Base-by-base conservation (phyloP, 164 flowering plant species). In the Piper betle region DNA sequence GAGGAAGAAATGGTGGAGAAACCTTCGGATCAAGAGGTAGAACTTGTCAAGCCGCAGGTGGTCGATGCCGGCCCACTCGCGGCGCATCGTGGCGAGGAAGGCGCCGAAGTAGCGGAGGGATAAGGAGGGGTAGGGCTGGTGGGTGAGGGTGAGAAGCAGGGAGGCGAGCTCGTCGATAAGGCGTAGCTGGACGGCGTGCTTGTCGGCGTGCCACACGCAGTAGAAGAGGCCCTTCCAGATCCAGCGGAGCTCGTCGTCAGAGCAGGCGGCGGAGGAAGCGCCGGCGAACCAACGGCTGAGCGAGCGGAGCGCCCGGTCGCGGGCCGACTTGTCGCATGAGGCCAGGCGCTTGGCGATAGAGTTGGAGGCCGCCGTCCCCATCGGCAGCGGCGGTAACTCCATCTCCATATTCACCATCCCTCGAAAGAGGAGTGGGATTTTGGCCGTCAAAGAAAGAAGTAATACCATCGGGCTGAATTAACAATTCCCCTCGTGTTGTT, bases 171-270 rank as follows among this genome's bases (percentile, higher is more conserved):
- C 66, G 38, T 83, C 66, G 64, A 77, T 76, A 63, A 93, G 94
- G 0, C 75, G 72, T 17, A 80, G 6, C 69, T 93, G 98, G 10
- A 63, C 38, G 5, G 33, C 68, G 15, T 60, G 75, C 46, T 72
- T 75, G 56, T 75, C 75, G 12, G 78, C 65, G 53, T 75, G 75
- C 78, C 78, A 75, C 1, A 75, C 66, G 72, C 84, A 86, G 74
- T 87, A 93, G 76, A 93, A 93, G 18, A 93, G 80, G 11, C n/a
- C 96, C 93, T 66, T 88, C 98, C 98, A 93, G 58, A 90, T 80
- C 79, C 79, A 81, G 72, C 72, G 82, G 75, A 90, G 62, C 50
- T 81, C 88, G 17, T 74, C 79, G 10, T 79, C 86, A 61, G 85
- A 42, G 56, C 86, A 53, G 37, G 58, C 56, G 11, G 50, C 61